Conservation (phyloP, 2,329 filamentous ascomycete genomes). For the Monilinia fructicola region DNA sequence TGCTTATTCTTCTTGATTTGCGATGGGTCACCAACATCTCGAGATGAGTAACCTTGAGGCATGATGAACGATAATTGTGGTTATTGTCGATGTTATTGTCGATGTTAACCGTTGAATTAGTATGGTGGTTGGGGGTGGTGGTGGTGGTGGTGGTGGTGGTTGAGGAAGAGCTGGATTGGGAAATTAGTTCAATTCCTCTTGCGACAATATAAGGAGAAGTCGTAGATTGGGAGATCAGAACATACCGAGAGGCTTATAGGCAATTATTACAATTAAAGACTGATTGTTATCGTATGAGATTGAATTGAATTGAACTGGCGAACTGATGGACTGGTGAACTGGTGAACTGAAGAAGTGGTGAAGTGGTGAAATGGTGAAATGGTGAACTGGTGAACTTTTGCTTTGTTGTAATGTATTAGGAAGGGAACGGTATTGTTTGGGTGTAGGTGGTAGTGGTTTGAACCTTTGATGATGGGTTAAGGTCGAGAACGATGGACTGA, state of each 20-base stretch:
- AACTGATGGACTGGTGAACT: background rate
- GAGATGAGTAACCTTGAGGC: slow-evolving; percentile 67
- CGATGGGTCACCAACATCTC: slow-evolving; percentile 65
- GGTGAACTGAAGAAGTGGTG: background rate
- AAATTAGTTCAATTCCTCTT: slow-evolving; percentile 18
- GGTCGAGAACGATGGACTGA: slow-evolving; percentile 12
- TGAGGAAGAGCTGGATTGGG: slow-evolving; percentile 9
- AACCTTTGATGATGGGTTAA: slow-evolving; percentile 1
- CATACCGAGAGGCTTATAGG: slow-evolving; percentile 3
- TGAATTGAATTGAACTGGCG: background rate
- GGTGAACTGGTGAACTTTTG: background rate
- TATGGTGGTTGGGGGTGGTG: background rate
- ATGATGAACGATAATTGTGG: slow-evolving; percentile 36
- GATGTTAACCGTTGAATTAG: background rate
- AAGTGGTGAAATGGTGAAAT: background rate
- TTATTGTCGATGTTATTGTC: background rate
- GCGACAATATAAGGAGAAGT: slow-evolving; percentile 19
- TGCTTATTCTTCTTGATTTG: slow-evolving; percentile 92
- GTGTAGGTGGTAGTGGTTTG: background rate
- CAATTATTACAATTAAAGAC: slow-evolving; percentile 15
- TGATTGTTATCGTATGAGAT: background rate
- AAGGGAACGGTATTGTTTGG: slow-evolving; percentile 17
- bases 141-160: background rate
- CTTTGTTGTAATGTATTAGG: background rate
- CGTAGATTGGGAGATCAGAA: background rate